Evolutionary conservation across 306 rosid species (phyloP).

Genomic region (Chamaecrista fasciculata): DNA sequence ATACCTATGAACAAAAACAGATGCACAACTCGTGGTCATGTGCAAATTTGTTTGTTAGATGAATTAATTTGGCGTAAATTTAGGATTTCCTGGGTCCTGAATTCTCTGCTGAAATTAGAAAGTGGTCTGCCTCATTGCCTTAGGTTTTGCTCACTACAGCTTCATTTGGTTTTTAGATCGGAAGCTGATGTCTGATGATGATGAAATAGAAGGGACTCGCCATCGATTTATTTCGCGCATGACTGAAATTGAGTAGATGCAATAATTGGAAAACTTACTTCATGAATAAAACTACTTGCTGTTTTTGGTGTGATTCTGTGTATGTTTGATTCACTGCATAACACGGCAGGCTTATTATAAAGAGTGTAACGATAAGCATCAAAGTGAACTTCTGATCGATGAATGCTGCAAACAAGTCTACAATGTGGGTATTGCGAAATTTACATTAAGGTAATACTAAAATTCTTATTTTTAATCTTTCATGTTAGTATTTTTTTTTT

Average conservation of each 20-base stretch:
- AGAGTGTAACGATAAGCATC: no score
- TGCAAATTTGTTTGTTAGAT: constrained; percentile 23
- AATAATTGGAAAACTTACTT: not conserved
- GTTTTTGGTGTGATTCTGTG: not conserved
- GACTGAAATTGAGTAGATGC: not conserved
- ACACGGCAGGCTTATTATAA: not conserved
- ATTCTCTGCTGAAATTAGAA: constrained; percentile 6
- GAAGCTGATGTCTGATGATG: not conserved
- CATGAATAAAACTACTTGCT: not conserved
- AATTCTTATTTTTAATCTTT: no score
- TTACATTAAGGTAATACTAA: no score
- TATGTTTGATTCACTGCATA: not conserved
- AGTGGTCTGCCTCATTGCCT: not conserved
- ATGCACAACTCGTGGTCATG: constrained; percentile 6
- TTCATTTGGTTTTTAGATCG: constrained; percentile 4
- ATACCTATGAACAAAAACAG: constrained; percentile 6
- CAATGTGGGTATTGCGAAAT: no score
- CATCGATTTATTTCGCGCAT: no score
- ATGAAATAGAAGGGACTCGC: constrained; percentile 4
- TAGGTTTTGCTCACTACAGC: not conserved
- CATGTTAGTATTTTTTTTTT: no score
- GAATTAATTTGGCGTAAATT: constrained; percentile 24
- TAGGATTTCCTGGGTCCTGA: not conserved
- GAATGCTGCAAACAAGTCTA: no score
- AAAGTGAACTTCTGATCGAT: no score